A percentile compares a stretch with the other conserved stretches of the same genome.
Conservation (phyloP, 2,329 filamentous ascomycete species). For the Colletotrichum chrysophilum region DNA sequence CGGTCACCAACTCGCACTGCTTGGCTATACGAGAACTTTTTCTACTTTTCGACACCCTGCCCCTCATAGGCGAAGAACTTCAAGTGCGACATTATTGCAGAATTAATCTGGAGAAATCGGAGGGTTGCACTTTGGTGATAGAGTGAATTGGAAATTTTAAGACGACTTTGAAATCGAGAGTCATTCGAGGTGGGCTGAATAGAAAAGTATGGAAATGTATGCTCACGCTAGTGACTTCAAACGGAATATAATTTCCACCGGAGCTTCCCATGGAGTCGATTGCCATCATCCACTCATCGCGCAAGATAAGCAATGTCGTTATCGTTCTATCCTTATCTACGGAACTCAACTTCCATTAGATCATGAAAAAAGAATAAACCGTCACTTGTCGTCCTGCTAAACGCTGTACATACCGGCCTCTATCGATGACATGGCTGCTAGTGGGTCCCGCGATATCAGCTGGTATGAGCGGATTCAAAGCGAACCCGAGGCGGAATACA, state of each 20-base stretch:
- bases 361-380: background rate
- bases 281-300: background rate
- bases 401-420: background rate
- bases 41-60: background rate
- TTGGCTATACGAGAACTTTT: background rate
- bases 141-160: background rate
- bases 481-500: background rate
- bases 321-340: background rate
- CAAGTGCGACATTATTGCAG: background rate
- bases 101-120: background rate
- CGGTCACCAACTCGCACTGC: background rate
- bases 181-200: background rate
- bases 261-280: background rate
- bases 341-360: background rate
- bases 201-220: background rate
- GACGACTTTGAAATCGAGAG: background rate
- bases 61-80: background rate
- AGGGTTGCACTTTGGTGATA: background rate
- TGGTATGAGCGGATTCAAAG: background rate
- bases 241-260: background rate
- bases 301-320: background rate
- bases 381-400: background rate
- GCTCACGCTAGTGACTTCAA: background rate
- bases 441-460: background rate
- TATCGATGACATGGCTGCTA: background rate